phyloP scores from a whole-genome alignment of 2,329 filamentous ascomycete species.

The Thelonectria olida region DNA sequence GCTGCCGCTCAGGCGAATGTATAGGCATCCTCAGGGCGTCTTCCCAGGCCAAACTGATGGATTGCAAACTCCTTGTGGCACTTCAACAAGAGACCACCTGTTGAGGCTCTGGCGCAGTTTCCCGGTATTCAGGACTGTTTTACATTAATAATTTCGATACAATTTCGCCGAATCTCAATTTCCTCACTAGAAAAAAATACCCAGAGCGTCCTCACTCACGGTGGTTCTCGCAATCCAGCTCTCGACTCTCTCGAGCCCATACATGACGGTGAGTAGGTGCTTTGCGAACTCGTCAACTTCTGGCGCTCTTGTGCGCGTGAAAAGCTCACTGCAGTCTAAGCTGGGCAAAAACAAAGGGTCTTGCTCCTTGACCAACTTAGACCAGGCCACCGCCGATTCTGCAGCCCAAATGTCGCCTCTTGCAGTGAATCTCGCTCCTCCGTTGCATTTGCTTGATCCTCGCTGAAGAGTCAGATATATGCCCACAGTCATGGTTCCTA shows the following conservation, averaged over 20 bases:
- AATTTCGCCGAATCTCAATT: too few species aligned
- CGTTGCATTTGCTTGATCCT: constrained; percentile 6
- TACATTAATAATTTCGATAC: too few species aligned
- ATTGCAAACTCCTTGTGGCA: too few species aligned
- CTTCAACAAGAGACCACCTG: too few species aligned
- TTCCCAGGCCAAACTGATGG: too few species aligned
- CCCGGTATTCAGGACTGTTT: too few species aligned
- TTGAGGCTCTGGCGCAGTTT: not conserved
- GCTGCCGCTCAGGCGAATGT: too few species aligned
- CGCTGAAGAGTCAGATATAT: constrained; percentile 11
- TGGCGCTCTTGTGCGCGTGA: not conserved
- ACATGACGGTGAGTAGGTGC: constrained; percentile 12
- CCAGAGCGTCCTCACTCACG: not conserved
- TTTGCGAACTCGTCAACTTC: constrained; percentile 15
- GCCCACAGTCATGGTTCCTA: constrained; percentile 14
- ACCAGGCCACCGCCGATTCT: not conserved
- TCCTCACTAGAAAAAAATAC: not conserved
- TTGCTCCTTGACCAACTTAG: not conserved
- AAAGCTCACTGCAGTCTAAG: constrained; percentile 5
- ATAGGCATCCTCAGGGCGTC: too few species aligned
- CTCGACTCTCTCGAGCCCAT: constrained; percentile 16
- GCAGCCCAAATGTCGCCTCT: constrained; percentile 1
- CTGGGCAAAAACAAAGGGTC: constrained; percentile 13
- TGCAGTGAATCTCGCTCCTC: constrained; percentile 10
- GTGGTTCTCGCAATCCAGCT: constrained; percentile 11